Percentiles rank a stretch among this genome's conserved stretches.
Evolutionary conservation across 768 basidiomycete species (phyloP).

Genomic region (Kwoniella pini): DNA sequence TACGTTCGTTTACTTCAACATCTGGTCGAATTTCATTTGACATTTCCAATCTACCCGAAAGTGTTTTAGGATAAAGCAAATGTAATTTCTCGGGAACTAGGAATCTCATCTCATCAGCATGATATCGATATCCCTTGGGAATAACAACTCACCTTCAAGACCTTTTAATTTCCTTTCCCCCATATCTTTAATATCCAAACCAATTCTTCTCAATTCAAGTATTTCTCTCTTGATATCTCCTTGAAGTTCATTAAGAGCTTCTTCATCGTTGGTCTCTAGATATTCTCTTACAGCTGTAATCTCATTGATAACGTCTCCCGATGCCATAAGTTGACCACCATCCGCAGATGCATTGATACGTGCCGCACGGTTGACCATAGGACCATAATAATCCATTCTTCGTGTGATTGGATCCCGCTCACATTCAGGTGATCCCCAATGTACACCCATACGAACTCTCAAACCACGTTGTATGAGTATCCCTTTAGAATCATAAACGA

Average conservation of each 20-base stretch:
- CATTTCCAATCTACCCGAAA: conserved; percentile 71
- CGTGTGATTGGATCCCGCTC: conserved; percentile 86
- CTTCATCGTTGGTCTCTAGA: conserved; percentile 50
- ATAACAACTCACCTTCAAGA: conserved; percentile 62
- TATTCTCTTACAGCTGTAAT: conserved; percentile 61
- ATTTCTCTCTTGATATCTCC: conserved; percentile 58
- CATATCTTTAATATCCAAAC: conserved; percentile 68
- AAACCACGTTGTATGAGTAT: conserved; percentile 78
- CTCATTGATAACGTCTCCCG: conserved; percentile 70
- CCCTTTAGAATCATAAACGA: conserved; percentile 68
- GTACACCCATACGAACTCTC: conserved; percentile 96
- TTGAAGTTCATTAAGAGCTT: conserved; percentile 50
- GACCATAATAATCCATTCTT: conserved; percentile 97
- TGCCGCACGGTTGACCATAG: conserved; percentile 91
- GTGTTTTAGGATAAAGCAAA: conserved; percentile 73
- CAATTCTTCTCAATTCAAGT: conserved; percentile 73
- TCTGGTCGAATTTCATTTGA: conserved; percentile 47
- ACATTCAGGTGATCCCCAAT: conserved; percentile 84
- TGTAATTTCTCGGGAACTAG: conserved; percentile 77
- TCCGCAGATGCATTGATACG: conserved; percentile 78
- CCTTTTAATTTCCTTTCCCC: conserved; percentile 95
- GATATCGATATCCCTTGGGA: not conserved
- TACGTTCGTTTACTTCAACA: conserved; percentile 46
- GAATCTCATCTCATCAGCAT: not conserved
- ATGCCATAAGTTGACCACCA: conserved; percentile 93